A percentile compares a stretch with the other conserved stretches of the same genome.
phyloP scores from a whole-genome alignment of 441 rosid species.

The Euphorbia neoarborescens region DNA sequence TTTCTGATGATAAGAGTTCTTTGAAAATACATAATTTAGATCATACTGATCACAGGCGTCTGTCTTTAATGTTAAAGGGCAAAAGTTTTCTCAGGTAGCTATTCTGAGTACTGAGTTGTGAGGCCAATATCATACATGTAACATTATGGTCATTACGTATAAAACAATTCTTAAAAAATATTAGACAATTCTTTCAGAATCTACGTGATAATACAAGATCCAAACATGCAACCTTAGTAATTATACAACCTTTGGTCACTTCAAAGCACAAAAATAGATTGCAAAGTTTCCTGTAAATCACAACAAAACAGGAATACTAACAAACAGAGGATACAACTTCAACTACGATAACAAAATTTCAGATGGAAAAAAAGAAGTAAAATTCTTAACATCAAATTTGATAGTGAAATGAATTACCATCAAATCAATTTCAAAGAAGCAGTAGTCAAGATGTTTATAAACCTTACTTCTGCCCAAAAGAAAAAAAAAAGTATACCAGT shows the following conservation, averaged over 20 bases:
- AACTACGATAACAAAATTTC: not conserved
- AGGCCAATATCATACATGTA: not conserved
- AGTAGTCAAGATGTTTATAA: not conserved
- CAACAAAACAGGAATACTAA: not conserved
- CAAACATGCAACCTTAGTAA: not conserved
- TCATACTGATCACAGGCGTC: not conserved
- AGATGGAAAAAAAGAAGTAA: not conserved
- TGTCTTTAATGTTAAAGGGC: not conserved
- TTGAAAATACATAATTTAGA: not conserved
- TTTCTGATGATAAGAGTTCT: not conserved
- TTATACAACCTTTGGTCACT: too few species aligned
- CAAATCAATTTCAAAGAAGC: not conserved
- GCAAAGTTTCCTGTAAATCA: not conserved
- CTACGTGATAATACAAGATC: too few species aligned
- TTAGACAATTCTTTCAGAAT: not conserved
- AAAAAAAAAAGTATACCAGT: constrained; percentile 39
- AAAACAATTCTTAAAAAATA: not conserved
- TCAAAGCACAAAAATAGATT: not conserved
- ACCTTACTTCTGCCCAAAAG: not conserved
- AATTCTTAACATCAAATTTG: not conserved
- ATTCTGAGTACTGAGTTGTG: not conserved
- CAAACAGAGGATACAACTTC: not conserved
- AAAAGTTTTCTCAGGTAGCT: not conserved
- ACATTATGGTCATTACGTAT: not conserved
- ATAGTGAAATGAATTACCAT: not conserved